Evolutionary conservation across 2,329 filamentous ascomycete species (phyloP).

Genomic region (Sporothrix brasiliensis): DNA sequence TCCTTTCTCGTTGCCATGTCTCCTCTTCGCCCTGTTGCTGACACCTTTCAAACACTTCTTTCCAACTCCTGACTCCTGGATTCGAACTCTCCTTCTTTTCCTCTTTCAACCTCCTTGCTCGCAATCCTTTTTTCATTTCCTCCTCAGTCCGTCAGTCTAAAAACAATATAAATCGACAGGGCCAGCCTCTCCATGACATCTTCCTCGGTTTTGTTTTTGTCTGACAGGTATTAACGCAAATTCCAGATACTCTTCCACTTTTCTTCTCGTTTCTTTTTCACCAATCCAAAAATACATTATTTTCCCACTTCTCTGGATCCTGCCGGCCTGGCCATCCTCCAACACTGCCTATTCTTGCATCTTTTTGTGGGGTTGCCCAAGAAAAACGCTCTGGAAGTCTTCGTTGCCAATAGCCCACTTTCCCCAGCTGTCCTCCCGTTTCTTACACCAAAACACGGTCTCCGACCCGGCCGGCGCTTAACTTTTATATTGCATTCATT

Average conservation of each 20-base stretch:
- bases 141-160: not conserved
- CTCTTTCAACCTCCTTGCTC: not conserved
- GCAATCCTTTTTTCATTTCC: not conserved
- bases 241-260: not conserved
- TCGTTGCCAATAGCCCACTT: conserved; percentile 24
- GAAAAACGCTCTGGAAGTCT: conserved; percentile 27
- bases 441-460: conserved; percentile 27
- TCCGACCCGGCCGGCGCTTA: conserved; percentile 31
- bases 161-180: conserved; percentile 2
- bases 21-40: conserved; percentile 1
- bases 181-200: not conserved
- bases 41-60: conserved; percentile 20
- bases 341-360: not conserved
- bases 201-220: not conserved
- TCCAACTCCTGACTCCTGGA: conserved; percentile 2
- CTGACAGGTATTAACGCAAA: conserved; percentile 10
- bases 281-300: conserved; percentile 25
- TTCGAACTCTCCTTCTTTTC: not conserved
- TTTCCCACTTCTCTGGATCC: conserved; percentile 9
- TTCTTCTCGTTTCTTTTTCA: not conserved
- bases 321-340: conserved; percentile 22
- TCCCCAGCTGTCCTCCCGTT: conserved; percentile 22
- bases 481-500: conserved; percentile 30
- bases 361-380: conserved; percentile 27
- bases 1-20: not conserved